phyloP scores from a whole-genome alignment of 1,284 basidiomycete genomes.

The Melanopsichium pennsylvanicum region DNA sequence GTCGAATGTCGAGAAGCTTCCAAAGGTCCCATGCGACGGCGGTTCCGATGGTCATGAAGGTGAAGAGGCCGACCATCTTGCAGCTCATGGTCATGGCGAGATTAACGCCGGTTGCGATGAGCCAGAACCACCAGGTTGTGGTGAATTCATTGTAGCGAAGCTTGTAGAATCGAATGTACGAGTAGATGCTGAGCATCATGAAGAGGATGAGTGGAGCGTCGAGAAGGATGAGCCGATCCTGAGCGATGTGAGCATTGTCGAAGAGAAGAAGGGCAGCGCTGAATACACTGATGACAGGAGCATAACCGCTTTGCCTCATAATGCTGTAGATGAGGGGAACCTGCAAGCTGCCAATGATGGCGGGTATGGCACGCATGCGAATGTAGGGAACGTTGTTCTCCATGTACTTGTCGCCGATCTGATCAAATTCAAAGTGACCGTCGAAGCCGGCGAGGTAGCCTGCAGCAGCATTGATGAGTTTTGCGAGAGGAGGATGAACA shows the following conservation, averaged over 20 bases:
- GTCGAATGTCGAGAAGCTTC: conserved; percentile 88
- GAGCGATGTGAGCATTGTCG: conserved; percentile 96
- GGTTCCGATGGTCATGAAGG: conserved; percentile 85
- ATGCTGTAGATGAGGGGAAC: conserved; percentile 90
- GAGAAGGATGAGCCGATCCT: conserved; percentile 93
- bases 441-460: conserved; percentile 98
- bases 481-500: conserved; percentile 84
- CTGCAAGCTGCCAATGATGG: conserved; percentile 86
- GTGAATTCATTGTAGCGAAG: conserved; percentile 76
- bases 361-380: conserved; percentile 89
- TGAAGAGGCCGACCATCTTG: conserved; percentile 96
- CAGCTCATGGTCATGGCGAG: conserved; percentile 96
- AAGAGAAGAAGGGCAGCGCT: conserved; percentile 85
- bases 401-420: conserved; percentile 92
- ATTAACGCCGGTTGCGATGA: conserved; percentile 85
- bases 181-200: conserved; percentile 89
- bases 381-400: conserved; percentile 88
- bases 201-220: conserved; percentile 96
- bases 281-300: conserved; percentile 84
- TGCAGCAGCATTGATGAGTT: conserved; percentile 73
- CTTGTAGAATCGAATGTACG: conserved; percentile 95
- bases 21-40: conserved; percentile 94
- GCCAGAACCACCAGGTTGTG: conserved; percentile 87
- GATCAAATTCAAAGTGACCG: conserved; percentile 90
- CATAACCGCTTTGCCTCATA: conserved; percentile 97